Evolutionary conservation across 768 basidiomycete genomes (phyloP), one percentile per base, ranked within the genome.

Genomic region (Hygrocybe coccinea): DNA sequence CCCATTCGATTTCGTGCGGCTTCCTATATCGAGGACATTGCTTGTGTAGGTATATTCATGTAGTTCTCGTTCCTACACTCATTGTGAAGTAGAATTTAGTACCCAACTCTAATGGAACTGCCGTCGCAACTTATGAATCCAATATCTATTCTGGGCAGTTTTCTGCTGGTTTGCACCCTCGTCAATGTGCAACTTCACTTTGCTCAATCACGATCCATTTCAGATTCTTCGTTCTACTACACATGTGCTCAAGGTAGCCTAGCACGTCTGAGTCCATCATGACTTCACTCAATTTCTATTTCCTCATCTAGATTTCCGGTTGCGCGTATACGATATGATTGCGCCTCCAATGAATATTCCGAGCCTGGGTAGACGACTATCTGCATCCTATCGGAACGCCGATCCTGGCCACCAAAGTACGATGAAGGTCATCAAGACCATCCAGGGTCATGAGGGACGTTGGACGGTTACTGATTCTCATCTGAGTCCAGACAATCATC

Each of bases 381-480:
- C 49, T 17, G 33, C 34, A 36, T 36, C 35, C 17, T 21, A 10
- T 45, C 15, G n/a, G 35, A 36, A 52, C 14, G 17, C 14, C 38
- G 17, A 52, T 15, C 50, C 59, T 39, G 52, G 72, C 57, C 62
- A 80, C 11, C 60, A 68, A 44, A 78, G 79, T 19, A 74, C 65
- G 25, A 76, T 81, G 76, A 71, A 74, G 49, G 64, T 81, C 5
- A 73, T 72, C 59, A 72, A 91, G 65, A 84, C 82, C 1, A 87
- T 95, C 45, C 79, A 84, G 64, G 95, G 90, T 1, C 74, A 81
- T 34, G 78, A 82, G 14, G 90, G 90, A 0, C 76, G 82, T 35
- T 98, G 94, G 95, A 97, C 95, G 0, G 90, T 98, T 55, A 97
- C 94, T 6, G 97, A 97, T 71, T 89, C 89, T 19, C 91, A 97